A percentile compares a stretch with the other conserved stretches of the same genome.
phyloP scores from a whole-genome alignment of 345 rosid species.

The Melaleuca quinquenervia region DNA sequence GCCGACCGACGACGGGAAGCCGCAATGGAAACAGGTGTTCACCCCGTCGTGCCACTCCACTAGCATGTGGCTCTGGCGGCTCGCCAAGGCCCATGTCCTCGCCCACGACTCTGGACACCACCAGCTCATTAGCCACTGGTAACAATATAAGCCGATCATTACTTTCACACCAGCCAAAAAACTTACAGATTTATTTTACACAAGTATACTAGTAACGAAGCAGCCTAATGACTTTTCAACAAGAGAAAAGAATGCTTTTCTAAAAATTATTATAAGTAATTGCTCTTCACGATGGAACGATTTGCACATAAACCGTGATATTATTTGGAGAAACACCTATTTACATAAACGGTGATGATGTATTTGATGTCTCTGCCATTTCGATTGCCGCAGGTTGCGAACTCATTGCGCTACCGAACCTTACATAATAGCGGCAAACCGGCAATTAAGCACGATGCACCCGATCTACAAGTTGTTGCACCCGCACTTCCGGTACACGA shows the following conservation, averaged over 20 bases:
- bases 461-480: slow-evolving; percentile 47
- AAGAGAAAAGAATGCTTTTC: no score
- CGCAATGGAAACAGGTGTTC: slow-evolving; percentile 58
- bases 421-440: slow-evolving; percentile 47
- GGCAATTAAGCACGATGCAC: slow-evolving; percentile 68
- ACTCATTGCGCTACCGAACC: slow-evolving; percentile 66
- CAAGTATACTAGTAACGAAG: not conserved
- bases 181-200: not conserved
- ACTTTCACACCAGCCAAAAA: not conserved
- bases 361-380: no score
- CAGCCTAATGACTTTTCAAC: not conserved
- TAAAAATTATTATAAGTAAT: no score
- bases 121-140: slow-evolving; percentile 75
- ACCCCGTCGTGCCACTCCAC: slow-evolving; percentile 35
- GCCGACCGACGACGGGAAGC: slow-evolving; percentile 25
- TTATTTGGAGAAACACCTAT: not conserved
- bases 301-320: not conserved
- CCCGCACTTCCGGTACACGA: slow-evolving; percentile 75
- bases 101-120: slow-evolving; percentile 57
- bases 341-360: not conserved
- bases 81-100: slow-evolving; percentile 61
- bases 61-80: slow-evolving; percentile 50
- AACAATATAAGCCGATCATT: not conserved
- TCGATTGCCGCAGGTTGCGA: slow-evolving; percentile 34
- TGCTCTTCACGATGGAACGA: not conserved